These are phyloP conservation scores for Myxozyma geophila DNA, from an alignment of 805 yeast species.

Conservation along the genomic window DNA sequence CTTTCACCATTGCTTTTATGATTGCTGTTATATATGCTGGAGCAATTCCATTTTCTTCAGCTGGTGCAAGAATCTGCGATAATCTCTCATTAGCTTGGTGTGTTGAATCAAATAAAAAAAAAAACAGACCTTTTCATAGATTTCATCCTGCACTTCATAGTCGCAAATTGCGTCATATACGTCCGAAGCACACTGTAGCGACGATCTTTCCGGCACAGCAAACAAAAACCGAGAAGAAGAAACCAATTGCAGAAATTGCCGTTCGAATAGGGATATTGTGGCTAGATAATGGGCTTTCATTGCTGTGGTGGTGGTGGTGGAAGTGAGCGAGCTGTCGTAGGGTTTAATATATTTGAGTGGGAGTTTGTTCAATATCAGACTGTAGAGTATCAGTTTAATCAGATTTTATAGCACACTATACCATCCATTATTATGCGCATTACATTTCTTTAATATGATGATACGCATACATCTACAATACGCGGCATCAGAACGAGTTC, in stretches of 20 bases:
- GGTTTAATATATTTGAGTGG: too few species aligned
- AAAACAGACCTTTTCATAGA: slow-evolving; percentile 6
- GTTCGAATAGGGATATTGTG: slow-evolving; percentile 13
- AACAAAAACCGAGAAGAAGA: slow-evolving; percentile 21
- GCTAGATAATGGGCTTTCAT: neutral
- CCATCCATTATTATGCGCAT: too few species aligned
- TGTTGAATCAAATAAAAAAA: neutral
- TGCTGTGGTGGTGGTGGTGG: too few species aligned
- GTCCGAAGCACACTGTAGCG: neutral
- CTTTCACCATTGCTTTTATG: neutral
- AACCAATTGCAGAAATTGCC: slow-evolving; percentile 32
- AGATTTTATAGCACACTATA: too few species aligned
- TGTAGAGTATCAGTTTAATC: too few species aligned
- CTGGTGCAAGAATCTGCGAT: slow-evolving; percentile 1
- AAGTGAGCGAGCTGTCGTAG: too few species aligned
- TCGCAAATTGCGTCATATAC: slow-evolving; percentile 12
- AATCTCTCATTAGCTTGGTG: neutral
- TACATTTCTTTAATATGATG: too few species aligned
- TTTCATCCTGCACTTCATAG: slow-evolving; percentile 17
- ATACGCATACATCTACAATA: too few species aligned
- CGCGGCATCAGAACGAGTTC: too few species aligned
- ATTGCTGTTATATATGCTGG: slow-evolving; percentile 15
- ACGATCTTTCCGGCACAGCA: slow-evolving; percentile 1
- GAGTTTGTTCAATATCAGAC: too few species aligned
- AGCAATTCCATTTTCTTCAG: slow-evolving; percentile 6